Evolutionary conservation across 2,329 filamentous ascomycete genomes (phyloP), one percentile per base, ranked within the genome.

Genomic region (Ophiostoma piceae): DNA sequence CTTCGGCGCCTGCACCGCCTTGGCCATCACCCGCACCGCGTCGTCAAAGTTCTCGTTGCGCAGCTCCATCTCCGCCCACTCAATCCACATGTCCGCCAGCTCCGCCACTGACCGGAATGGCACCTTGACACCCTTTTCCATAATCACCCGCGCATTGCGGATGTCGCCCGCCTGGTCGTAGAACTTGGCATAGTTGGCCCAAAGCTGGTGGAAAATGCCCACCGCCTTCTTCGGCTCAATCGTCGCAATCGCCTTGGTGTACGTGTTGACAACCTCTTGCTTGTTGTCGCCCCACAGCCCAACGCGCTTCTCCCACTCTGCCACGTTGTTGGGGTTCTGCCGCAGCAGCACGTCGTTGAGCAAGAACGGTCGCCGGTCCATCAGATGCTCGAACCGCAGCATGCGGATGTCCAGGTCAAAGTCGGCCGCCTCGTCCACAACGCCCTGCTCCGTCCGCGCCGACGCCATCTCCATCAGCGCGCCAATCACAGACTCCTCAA

Each of bases 61-160:
- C 67, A 99, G 84, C 79, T 99, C 95, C 91, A 99, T 92, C 79
- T 99, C 94, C 0, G 96, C 94, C 94, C 95, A 99, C 80, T 97
- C 93, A 73, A 96, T 96, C 95, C 95, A 99, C 86, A 95, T 96
- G 76, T 99, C 95, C 26, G 95, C 95, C 71, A 99, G 84, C 79
- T 99, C 95, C 39, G 91, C 89, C n/a, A 99, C 94, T 0, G 94
- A 96, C 77, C 97, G 98, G 84, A 96, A 99, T 0, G 94, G 94
- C 0, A 99, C 95, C 77, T 97, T 98, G 77, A 97, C 92, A 16
- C 94, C 94, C 80, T 98, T 99, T 78, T 98, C 94, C 87, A 98
- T 91, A 76, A 99, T 98, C 72, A 96, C 85, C 41, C 95, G 87
- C 51, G 95, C 94, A 74, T 90, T 97, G 68, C 88, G 85, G 54